Evolutionary conservation across 345 rosid species (phyloP).

Genomic region (Murraya koenigii): DNA sequence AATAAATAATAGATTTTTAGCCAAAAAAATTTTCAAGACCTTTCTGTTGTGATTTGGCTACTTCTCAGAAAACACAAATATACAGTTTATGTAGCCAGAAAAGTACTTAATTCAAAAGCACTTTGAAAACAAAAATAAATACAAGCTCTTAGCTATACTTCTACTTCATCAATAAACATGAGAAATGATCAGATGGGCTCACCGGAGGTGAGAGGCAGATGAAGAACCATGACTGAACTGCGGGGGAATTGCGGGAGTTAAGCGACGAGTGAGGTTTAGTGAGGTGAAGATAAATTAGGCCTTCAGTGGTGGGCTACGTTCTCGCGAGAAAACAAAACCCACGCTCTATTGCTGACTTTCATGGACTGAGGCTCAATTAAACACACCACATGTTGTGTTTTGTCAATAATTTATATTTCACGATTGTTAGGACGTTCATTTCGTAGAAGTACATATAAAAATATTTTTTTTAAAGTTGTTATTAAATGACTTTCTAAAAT

Average conservation of each 20-base stretch:
- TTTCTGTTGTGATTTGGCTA: background rate
- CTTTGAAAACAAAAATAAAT: background rate
- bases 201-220: background rate
- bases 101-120: background rate
- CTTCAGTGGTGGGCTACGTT: slow-evolving; percentile 12
- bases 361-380: too few species aligned
- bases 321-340: too few species aligned
- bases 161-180: background rate
- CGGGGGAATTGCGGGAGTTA: too few species aligned
- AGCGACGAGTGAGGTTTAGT: too few species aligned
- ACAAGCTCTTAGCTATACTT: background rate
- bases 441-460: too few species aligned
- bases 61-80: background rate
- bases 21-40: background rate
- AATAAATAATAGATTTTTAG: background rate
- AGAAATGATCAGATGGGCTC: background rate
- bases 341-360: too few species aligned
- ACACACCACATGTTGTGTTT: too few species aligned
- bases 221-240: background rate
- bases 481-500: too few species aligned
- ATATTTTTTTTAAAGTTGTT: too few species aligned
- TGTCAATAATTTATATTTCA: too few species aligned
- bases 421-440: too few species aligned
- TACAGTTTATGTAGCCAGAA: background rate
- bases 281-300: background rate